Base-by-base conservation (phyloP, 1,284 basidiomycete genomes). In the Trichosporon coremiiforme region DNA sequence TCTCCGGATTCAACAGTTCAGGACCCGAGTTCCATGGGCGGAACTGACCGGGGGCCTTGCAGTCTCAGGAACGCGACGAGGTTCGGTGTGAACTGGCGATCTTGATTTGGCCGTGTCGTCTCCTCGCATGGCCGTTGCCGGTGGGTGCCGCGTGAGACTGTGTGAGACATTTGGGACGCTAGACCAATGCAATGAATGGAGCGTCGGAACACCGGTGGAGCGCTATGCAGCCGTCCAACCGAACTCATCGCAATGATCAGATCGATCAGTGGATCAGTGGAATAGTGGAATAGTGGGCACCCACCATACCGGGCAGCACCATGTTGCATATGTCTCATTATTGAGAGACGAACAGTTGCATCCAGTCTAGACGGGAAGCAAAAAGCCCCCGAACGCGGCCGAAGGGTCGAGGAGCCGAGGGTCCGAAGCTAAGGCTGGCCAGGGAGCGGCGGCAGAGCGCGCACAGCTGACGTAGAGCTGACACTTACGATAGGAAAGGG, bases 331-430 rank as follows among this genome's bases (percentile, higher is more conserved):
- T 53, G 50, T 53, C 50, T 53, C 50, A 53, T 53, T 53, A 2
- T 17, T 53, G 50, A 53, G 12, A 35, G 29, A 33, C 15, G 17
- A 33, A 10, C n/a, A 15, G 29, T 20, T 4, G 29, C 29, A 13
- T 33, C 57, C 31, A 62, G 31, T 31, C 25, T 15, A 53, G 33
- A 29, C 57, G 57, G 57, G 57, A 62, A 62, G 57, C 57, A 62
- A 62, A 62, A 62, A 33, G 57, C 57, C 57, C 57, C 57, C 57
- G 57, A 62, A n/a, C 15, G 10, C 57, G 29, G 29, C 57, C 57
- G 57, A 62, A n/a, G 31, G 31, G 29, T 62, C 31, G 57, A 62
- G 31, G 29, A 62, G 57, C 57, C 57, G 57, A 35, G 31, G 57
- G 57, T 33, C 31, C 29, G 31, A 62, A 33, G 57, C 29, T 33